Evolutionary conservation across 2,329 filamentous ascomycete genomes (phyloP).

Genomic region (Microdochium paspali): DNA sequence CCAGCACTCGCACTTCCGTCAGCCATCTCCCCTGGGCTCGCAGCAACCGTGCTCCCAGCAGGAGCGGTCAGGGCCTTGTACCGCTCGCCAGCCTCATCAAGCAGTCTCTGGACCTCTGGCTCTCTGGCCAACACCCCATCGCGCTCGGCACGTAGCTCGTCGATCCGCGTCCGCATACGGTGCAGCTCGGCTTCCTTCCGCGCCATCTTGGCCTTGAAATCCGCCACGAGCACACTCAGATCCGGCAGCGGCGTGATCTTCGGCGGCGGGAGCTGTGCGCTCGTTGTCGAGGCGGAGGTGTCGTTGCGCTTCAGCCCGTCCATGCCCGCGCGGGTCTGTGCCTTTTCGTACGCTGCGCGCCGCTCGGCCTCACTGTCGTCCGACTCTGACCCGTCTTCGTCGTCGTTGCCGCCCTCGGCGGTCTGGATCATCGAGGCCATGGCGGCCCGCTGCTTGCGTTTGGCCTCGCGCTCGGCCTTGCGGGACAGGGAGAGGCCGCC

Average conservation of each 20-base stretch:
- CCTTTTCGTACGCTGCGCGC: slow-evolving; percentile 75
- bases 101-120: slow-evolving; percentile 66
- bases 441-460: slow-evolving; percentile 56
- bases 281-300: slow-evolving; percentile 24
- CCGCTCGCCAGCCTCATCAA: slow-evolving; percentile 71
- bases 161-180: slow-evolving; percentile 43
- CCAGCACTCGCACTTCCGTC: not conserved
- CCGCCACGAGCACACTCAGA: slow-evolving; percentile 58
- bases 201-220: slow-evolving; percentile 49
- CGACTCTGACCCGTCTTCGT: slow-evolving; percentile 49
- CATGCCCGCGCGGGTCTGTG: slow-evolving; percentile 80
- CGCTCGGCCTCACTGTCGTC: slow-evolving; percentile 64
- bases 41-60: slow-evolving; percentile 6
- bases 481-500: slow-evolving; percentile 67
- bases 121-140: slow-evolving; percentile 57
- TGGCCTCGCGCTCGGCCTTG: slow-evolving; percentile 67
- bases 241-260: slow-evolving; percentile 72
- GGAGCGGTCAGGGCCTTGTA: slow-evolving; percentile 36
- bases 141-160: slow-evolving; percentile 52
- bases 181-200: slow-evolving; percentile 49
- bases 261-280: slow-evolving; percentile 48
- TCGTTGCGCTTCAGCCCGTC: slow-evolving; percentile 51
- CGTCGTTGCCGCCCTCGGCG: slow-evolving; percentile 51
- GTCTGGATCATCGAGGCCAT: slow-evolving; percentile 78
- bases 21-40: not conserved